Base-by-base conservation (phyloP, 768 basidiomycete species). In the Tulasnella sp. region DNA sequence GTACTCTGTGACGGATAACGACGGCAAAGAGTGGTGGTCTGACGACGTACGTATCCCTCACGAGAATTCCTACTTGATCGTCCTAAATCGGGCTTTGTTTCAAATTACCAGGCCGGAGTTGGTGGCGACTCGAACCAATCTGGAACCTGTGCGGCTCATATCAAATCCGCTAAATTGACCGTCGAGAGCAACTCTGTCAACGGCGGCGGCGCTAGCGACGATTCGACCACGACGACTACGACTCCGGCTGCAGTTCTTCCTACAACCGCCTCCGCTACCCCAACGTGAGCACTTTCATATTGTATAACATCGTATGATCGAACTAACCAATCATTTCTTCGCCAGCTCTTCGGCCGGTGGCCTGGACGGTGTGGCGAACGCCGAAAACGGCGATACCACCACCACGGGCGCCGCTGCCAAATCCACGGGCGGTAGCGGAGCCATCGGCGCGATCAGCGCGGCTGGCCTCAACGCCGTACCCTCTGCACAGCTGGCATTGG, bases 11-110 rank as follows among this genome's bases (percentile, higher is more conserved):
- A 30, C 45, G 34, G 58, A 51, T 24, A 23, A 50, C 8, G 32
- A 30, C 27, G 58, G 58, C 2, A 32, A 27, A 4, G 47, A 49
- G 30, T 23, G 32, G 11, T 59, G n/a, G 32, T 34, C 47, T 27
- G 47, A 59, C 58, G 58, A 59, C 24, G 58, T 59, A 38, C n/a
- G 47, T 51, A 4, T 1, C 38, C 21, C 55, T 23, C 7, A 53
- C 34, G 4, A 41, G 17, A 13, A 34, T 34, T 38, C 24, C 38
- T 53, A 15, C 29, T 44, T 44, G 21, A 21, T 19, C 19, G 17
- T 45, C 17, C 23, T 29, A 13, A 56, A 45, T n/a, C 23, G 29
- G 21, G 43, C 32, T 23, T 15, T 27, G 8, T 19, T n/a, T 1
- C 29, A 47, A 9, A 10, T 50, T n/a, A 13, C 9, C 47, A 59